Conservation (phyloP, 2,329 filamentous ascomycete species). For the Fusarium compactum region DNA sequence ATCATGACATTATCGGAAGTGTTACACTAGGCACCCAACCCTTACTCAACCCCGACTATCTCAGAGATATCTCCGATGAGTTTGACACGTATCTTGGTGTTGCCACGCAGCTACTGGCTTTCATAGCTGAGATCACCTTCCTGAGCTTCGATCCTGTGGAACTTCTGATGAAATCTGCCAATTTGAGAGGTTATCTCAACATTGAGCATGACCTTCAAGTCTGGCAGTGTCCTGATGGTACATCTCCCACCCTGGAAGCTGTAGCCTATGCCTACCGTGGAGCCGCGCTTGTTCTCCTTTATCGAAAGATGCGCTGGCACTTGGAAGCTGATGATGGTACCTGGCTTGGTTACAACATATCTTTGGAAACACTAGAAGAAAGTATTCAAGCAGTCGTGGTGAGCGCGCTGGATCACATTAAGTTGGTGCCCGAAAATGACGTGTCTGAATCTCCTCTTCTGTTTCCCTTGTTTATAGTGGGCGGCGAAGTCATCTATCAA, state of each 20-base stretch:
- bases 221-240: neutral
- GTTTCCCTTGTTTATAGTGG: neutral
- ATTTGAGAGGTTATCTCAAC: neutral
- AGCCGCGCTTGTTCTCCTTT: neutral
- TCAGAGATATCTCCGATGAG: neutral
- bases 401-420: neutral
- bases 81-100: neutral
- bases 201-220: neutral
- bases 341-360: neutral
- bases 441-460: neutral
- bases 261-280: neutral
- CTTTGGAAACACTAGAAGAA: rapidly evolving
- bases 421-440: neutral
- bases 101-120: neutral
- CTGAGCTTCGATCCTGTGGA: neutral
- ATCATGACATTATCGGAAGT: neutral
- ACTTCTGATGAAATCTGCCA: rapidly evolving
- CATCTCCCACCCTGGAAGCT: neutral
- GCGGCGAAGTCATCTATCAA: neutral
- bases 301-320: neutral
- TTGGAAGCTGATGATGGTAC: neutral
- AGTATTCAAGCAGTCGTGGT: neutral
- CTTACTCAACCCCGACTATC: neutral
- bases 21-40: neutral
- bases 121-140: neutral